These are phyloP conservation scores for Micractinium sp. DNA, from an alignment of 139 green algal species.

Conservation along the genomic window DNA sequence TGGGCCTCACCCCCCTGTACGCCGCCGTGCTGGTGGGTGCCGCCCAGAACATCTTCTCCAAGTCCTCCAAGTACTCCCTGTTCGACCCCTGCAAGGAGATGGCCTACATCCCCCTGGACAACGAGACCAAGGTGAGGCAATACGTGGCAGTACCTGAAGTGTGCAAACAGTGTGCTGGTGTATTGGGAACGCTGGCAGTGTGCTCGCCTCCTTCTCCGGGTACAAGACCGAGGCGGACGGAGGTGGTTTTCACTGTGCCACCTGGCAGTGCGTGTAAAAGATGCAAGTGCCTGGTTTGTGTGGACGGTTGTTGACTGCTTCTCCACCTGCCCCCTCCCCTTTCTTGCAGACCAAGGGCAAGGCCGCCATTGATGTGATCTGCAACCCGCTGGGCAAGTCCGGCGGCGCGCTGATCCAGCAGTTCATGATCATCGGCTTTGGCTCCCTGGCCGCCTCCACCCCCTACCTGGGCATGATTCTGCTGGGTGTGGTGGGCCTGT, in stretches of 20 bases:
- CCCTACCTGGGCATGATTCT: constrained; percentile 97
- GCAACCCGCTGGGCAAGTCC: constrained; percentile 99
- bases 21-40: constrained; percentile 96
- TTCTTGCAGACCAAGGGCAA: constrained; percentile 90
- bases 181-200: no score
- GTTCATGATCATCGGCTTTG: constrained; percentile 97
- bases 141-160: no score
- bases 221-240: no score
- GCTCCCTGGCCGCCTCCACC: constrained; percentile 95
- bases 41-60: constrained; percentile 98
- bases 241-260: no score
- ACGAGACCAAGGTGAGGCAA: constrained; percentile 77
- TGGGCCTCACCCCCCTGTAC: constrained; percentile 94
- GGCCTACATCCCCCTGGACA: constrained; percentile 98
- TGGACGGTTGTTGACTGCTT: not conserved
- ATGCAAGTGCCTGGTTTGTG: no score
- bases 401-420: constrained; percentile 98
- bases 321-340: not conserved
- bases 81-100: constrained; percentile 99
- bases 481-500: constrained; percentile 87
- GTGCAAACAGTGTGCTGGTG: no score
- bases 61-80: constrained; percentile 97
- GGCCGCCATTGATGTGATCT: constrained; percentile 99
- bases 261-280: no score
- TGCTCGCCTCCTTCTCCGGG: no score